Evolutionary conservation across 495 filamentous ascomycete species (phyloP), one percentile per base, ranked within the genome.

Genomic region (Aspergillus diversus): DNA sequence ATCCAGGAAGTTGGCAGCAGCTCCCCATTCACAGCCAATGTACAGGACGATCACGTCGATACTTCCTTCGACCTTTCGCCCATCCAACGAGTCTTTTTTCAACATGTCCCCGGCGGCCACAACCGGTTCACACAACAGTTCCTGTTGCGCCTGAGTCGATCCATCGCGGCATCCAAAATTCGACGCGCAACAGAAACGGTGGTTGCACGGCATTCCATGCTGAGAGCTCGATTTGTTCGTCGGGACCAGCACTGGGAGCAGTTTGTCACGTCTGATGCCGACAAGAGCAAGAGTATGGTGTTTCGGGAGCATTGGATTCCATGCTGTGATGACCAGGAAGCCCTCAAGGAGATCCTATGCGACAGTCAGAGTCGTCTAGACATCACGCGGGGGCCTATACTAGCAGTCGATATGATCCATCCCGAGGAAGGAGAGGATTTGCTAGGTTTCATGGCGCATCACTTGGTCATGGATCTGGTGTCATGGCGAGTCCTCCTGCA

Each of bases 51-150:
- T 7, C 7, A 27, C 1, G 31, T 35, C 52, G 51, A 62, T 43
- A 59, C 33, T 15, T 9, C 52, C 48, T 89, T 89, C 63, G 80
- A 81, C 12, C 76, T 89, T 8, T 81, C 85, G 0, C 87, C 87
- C 0, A 87, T 89, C 72, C 87, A 90, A 65, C 74, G 80, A 27
- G 64, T 88, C 16, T 89, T 84, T 66, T 88, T 89, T 64, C 73
- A 87, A 21, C 60, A 70, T 31, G 65, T 65, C 0, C 60, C 67
- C 27, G 69, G 80, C 15, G 76, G 75, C 4, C 73, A 79, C 57
- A 80, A 81, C 49, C 80, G 83, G 48, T 89, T 86, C 69, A 88
- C 88, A 65, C 85, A 86, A 63, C 88, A 86, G 67, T 75, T 88
- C 49, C 65, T 87, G 0, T 68, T 89, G 9, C 76, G 80, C 7